phyloP scores from a whole-genome alignment of 2,329 filamentous ascomycete genomes.

The Alternaria metachromatica region DNA sequence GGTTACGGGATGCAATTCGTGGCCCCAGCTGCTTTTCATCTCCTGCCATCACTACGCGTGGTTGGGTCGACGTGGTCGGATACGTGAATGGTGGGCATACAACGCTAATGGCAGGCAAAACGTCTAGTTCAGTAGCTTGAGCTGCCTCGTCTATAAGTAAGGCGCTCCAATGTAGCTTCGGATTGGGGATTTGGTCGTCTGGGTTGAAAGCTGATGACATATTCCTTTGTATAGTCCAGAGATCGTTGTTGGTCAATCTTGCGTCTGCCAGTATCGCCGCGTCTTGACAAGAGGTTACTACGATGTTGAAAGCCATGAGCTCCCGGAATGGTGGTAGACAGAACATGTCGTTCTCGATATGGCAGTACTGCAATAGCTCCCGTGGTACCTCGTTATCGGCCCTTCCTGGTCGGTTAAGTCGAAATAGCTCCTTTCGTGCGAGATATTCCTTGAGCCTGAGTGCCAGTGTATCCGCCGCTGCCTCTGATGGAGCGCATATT shows the following conservation, averaged over 20 bases:
- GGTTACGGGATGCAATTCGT: constrained; percentile 44
- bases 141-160: constrained; percentile 56
- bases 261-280: constrained; percentile 52
- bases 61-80: constrained; percentile 28
- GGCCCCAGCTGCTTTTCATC: constrained; percentile 56
- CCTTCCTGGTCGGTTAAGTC: constrained; percentile 51
- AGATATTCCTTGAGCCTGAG: constrained; percentile 49
- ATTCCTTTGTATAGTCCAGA: constrained; percentile 47
- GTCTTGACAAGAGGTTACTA: constrained; percentile 54
- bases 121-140: constrained; percentile 54
- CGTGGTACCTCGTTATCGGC: constrained; percentile 52
- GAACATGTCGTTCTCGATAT: constrained; percentile 51
- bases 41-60: constrained; percentile 55
- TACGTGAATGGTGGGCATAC: constrained; percentile 45
- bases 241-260: constrained; percentile 52
- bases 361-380: constrained; percentile 49
- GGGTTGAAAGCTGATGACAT: constrained; percentile 43
- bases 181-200: constrained; percentile 10
- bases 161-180: constrained; percentile 51
- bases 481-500: constrained; percentile 56
- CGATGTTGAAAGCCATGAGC: constrained; percentile 51
- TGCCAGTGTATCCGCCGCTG: constrained; percentile 55
- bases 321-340: constrained; percentile 48
- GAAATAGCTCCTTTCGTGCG: constrained; percentile 47
- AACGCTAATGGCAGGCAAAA: constrained; percentile 51